Conservation (phyloP, 1,139 yeast genomes). For the Meyerozyma athensensis region DNA sequence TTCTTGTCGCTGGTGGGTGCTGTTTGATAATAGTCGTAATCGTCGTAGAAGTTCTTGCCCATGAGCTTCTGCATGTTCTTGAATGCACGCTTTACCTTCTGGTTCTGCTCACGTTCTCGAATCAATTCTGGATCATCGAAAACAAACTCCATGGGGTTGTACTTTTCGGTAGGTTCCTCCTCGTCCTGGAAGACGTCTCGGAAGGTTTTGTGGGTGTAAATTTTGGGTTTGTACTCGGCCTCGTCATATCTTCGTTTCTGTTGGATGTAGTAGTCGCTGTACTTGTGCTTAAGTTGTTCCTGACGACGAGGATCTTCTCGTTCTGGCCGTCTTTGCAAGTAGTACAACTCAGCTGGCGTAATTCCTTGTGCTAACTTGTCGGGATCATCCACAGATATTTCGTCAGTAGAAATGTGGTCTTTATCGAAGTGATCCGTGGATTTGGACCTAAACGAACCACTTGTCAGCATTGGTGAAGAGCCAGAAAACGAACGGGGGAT, state of each 20-base stretch:
- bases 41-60: constrained; percentile 30
- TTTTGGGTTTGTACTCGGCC: constrained; percentile 31
- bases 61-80: constrained; percentile 26
- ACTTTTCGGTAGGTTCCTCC: constrained; percentile 26
- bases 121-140: constrained; percentile 26
- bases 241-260: constrained; percentile 34
- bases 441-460: neutral
- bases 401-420: neutral
- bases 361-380: constrained; percentile 2
- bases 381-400: constrained; percentile 1
- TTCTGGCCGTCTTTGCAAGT: constrained; percentile 1
- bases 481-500: neutral
- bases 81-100: constrained; percentile 25
- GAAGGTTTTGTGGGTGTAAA: constrained; percentile 41
- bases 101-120: constrained; percentile 14
- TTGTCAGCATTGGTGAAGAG: neutral
- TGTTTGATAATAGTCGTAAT: constrained; percentile 31
- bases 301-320: neutral
- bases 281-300: constrained; percentile 3
- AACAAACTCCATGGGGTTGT: constrained; percentile 41
- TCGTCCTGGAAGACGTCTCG: constrained; percentile 34
- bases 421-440: neutral
- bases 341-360: constrained; percentile 1
- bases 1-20: constrained; percentile 13
- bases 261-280: constrained; percentile 33